A percentile compares a stretch with the other conserved stretches of the same genome.
Conservation (phyloP, 345 rosid genomes). For the Populus tremula region DNA sequence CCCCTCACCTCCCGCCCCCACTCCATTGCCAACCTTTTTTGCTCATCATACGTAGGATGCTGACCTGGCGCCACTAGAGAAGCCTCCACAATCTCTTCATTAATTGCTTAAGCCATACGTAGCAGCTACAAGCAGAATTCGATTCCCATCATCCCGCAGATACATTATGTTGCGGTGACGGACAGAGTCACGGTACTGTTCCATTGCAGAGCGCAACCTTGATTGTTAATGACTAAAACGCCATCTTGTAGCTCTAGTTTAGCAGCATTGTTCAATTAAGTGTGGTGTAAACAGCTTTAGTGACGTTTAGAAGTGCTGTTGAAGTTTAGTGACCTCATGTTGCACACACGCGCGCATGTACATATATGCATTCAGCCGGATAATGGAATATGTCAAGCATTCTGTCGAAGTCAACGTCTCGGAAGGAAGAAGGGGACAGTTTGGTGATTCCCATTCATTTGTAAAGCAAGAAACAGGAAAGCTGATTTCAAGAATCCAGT, state of each 20-base stretch:
- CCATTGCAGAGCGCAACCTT: neutral
- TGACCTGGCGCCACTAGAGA: constrained; percentile 31
- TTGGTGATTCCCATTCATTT: neutral
- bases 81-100: neutral
- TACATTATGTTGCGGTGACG: neutral
- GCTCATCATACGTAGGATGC: constrained; percentile 21
- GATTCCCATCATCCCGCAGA: neutral
- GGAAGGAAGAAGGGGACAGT: neutral
- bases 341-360: no score
- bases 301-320: no score
- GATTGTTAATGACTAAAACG: neutral
- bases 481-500: neutral
- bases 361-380: no score
- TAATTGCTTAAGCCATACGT: constrained; percentile 21
- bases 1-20: constrained; percentile 26
- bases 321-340: no score
- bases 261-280: neutral
- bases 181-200: neutral
- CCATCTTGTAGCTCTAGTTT: neutral
- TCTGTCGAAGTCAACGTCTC: neutral
- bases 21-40: constrained; percentile 14
- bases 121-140: neutral
- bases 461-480: neutral
- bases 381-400: no score
- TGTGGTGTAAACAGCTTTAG: no score